Evolutionary conservation across 768 basidiomycete species (phyloP).

Genomic region (Collybia sp.): DNA sequence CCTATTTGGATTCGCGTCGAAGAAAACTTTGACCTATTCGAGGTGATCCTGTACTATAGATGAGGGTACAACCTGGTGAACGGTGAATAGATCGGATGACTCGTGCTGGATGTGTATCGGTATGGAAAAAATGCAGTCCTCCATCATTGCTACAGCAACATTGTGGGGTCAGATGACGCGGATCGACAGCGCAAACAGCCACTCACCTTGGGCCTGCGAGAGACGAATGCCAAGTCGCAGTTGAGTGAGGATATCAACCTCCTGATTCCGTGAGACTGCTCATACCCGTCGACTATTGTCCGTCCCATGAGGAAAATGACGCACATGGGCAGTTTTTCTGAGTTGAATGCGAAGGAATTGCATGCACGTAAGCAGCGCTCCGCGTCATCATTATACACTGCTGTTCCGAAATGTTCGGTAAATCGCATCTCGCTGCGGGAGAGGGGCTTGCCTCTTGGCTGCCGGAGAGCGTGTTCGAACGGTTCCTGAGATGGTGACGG

Average conservation of each 20-base stretch:
- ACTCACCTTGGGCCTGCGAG: constrained; percentile 55
- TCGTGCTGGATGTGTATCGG: constrained; percentile 32
- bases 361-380: constrained; percentile 63
- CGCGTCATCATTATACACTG: constrained; percentile 60
- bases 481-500: too few relatives aligned
- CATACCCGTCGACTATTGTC: too few relatives aligned
- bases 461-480: too few relatives aligned
- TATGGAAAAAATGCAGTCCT: constrained; percentile 63
- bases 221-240: constrained; percentile 47
- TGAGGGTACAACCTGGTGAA: constrained; percentile 35
- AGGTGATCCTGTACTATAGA: constrained; percentile 49
- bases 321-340: constrained; percentile 22
- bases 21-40: constrained; percentile 45
- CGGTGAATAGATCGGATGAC: background rate
- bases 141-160: constrained; percentile 27
- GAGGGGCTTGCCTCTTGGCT: too few relatives aligned
- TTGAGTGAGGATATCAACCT: constrained; percentile 44
- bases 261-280: constrained; percentile 37
- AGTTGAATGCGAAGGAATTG: constrained; percentile 50
- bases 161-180: background rate
- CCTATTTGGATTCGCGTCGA: constrained; percentile 59
- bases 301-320: too few relatives aligned
- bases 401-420: constrained; percentile 21
- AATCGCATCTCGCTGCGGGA: too few relatives aligned
- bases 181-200: constrained; percentile 4